These are phyloP conservation scores for Vitis amurensis DNA, from an alignment of 164 flowering plant species.

Conservation along the genomic window DNA sequence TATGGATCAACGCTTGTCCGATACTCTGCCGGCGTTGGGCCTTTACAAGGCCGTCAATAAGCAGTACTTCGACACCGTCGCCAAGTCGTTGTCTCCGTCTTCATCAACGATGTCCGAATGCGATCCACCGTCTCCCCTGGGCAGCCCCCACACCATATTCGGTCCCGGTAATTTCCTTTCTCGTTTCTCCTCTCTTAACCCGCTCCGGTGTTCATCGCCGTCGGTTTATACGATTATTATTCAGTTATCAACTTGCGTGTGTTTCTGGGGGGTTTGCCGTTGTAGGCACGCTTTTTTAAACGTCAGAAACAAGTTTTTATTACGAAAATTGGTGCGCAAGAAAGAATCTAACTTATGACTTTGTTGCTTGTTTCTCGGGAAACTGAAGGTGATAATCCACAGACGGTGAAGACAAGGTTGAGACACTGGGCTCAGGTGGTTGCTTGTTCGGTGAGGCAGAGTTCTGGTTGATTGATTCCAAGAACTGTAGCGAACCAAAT, in stretches of 20 bases:
- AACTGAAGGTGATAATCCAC: conserved; percentile 38
- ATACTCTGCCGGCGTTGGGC: conserved; percentile 48
- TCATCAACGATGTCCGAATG: conserved; percentile 25
- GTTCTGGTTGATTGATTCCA: conserved; percentile 1
- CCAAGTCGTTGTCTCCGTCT: conserved; percentile 23
- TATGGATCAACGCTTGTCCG: conserved; percentile 37
- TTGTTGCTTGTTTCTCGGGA: conserved; percentile 6
- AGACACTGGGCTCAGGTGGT: conserved; percentile 61
- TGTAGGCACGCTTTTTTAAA: too few species aligned
- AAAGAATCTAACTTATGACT: background rate
- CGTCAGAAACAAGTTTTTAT: too few species aligned
- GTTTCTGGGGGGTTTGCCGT: too few species aligned
- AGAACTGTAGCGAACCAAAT: background rate
- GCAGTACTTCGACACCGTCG: conserved; percentile 23
- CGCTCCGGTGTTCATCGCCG: background rate
- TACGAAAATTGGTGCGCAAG: too few species aligned
- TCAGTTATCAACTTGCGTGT: too few species aligned
- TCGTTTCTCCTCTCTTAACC: background rate
- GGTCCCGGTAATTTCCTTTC: conserved; percentile 24
- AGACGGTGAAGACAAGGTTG: conserved; percentile 43
- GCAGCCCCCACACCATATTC: conserved; percentile 27
- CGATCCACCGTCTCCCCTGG: conserved; percentile 29
- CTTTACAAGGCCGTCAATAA: conserved; percentile 47
- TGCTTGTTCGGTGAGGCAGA: conserved; percentile 41
- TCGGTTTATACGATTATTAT: too few species aligned